A percentile compares a stretch with the other conserved stretches of the same genome.
Conservation (phyloP, 805 yeast genomes). For the Starmerella stellata region DNA sequence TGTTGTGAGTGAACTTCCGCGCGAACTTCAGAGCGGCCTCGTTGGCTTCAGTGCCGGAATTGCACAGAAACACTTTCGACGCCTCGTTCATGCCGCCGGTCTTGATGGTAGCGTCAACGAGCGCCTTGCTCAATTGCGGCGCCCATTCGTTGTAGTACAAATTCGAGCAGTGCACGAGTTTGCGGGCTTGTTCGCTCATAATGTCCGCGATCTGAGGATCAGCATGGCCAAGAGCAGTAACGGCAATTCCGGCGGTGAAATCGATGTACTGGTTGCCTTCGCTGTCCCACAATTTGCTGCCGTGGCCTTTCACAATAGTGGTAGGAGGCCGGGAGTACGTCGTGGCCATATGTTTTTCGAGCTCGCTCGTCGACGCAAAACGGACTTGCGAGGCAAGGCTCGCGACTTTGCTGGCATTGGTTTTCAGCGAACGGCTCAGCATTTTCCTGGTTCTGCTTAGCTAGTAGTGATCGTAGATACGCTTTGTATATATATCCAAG, state of each 20-base stretch:
- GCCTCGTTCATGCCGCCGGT: slow-evolving; percentile 74
- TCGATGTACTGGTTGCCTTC: slow-evolving; percentile 64
- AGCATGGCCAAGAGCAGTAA: slow-evolving; percentile 83
- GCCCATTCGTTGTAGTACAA: slow-evolving; percentile 72
- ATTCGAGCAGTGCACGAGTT: slow-evolving; percentile 70
- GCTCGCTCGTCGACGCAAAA: slow-evolving; percentile 2
- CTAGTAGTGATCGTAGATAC: too few species aligned
- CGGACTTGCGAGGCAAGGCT: neutral
- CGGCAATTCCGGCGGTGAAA: slow-evolving; percentile 93
- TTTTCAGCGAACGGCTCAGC: too few species aligned
- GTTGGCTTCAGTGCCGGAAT: slow-evolving; percentile 65
- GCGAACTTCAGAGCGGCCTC: slow-evolving; percentile 65
- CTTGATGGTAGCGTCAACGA: slow-evolving; percentile 48
- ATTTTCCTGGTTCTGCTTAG: too few species aligned
- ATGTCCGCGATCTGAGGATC: slow-evolving; percentile 57
- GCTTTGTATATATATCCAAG: too few species aligned
- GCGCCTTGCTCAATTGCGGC: slow-evolving; percentile 51
- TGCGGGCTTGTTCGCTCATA: slow-evolving; percentile 49
- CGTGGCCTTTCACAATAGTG: slow-evolving; percentile 63
- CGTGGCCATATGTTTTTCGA: slow-evolving; percentile 20
- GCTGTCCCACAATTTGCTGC: slow-evolving; percentile 63
- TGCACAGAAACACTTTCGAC: slow-evolving; percentile 49
- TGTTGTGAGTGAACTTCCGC: slow-evolving; percentile 52
- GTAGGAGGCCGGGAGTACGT: slow-evolving; percentile 30
- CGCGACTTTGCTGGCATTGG: too few species aligned